These are phyloP conservation scores for Sordariomycetes sp. DNA, from an alignment of 2,329 filamentous ascomycete species.

Conservation along the genomic window DNA sequence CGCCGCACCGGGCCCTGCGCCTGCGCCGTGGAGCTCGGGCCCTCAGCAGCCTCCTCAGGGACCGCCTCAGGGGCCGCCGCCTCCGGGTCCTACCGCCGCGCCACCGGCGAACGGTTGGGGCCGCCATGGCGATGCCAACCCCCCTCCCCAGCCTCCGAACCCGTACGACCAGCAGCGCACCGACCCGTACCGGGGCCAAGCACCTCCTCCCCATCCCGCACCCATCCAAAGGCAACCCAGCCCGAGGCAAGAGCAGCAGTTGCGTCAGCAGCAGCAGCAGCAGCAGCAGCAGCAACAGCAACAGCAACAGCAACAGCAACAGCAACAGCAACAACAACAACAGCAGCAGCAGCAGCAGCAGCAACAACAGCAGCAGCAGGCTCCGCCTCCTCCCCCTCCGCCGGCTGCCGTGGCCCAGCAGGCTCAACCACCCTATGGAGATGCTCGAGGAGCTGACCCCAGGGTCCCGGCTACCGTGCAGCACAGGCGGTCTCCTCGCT, in stretches of 20 bases:
- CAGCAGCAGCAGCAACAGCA: constrained; percentile 24
- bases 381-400: constrained; percentile 6
- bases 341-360: constrained; percentile 24
- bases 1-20: constrained; percentile 68
- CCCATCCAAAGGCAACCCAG: constrained; percentile 61
- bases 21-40: constrained; percentile 78
- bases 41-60: constrained; percentile 32
- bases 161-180: constrained; percentile 60
- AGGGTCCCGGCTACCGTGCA: constrained; percentile 18
- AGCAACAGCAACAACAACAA: constrained; percentile 39
- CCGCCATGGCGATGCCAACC: constrained; percentile 68
- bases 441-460: constrained; percentile 9
- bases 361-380: constrained; percentile 33
- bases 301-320: constrained; percentile 36
- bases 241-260: constrained; percentile 59
- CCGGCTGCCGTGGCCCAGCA: constrained; percentile 18
- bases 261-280: constrained; percentile 36
- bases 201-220: constrained; percentile 50
- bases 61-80: no score
- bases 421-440: constrained; percentile 1
- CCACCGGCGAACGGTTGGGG: constrained; percentile 42
- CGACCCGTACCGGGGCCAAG: constrained; percentile 56
- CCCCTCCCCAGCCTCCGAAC: constrained; percentile 62
- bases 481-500: constrained; percentile 40
- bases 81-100: constrained; percentile 24